Percentiles rank a stretch among this genome's conserved stretches.
Conservation (phyloP, 2,329 filamentous ascomycete species). For the Colletotrichum tropicicola region DNA sequence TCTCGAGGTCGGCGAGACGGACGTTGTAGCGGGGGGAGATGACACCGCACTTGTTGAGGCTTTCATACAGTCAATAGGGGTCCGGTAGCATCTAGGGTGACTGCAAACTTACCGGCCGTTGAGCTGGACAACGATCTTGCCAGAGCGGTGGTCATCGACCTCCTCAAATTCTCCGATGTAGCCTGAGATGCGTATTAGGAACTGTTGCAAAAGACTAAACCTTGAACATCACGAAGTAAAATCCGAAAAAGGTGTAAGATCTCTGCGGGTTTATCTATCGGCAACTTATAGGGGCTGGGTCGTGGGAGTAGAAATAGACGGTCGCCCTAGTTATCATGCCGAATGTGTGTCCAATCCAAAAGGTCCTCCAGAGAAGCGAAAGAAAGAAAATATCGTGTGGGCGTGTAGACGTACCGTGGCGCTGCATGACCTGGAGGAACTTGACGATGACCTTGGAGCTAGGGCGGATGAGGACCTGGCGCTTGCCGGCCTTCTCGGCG, state of each 20-base stretch:
- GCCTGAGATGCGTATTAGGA: slow-evolving; percentile 71
- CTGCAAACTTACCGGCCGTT: slow-evolving; percentile 75
- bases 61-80: slow-evolving; percentile 3
- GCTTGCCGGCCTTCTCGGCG: slow-evolving; percentile 99
- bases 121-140: slow-evolving; percentile 99
- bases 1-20: slow-evolving; percentile 96
- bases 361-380: slow-evolving; percentile 8
- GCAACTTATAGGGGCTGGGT: slow-evolving; percentile 99
- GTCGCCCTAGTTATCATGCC: slow-evolving; percentile 99
- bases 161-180: slow-evolving; percentile 99
- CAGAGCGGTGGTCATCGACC: slow-evolving; percentile 98
- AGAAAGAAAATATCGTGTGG: neutral
- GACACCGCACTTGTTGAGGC: slow-evolving; percentile 98
- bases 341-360: slow-evolving; percentile 58
- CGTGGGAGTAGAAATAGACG: slow-evolving; percentile 81
- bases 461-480: slow-evolving; percentile 97
- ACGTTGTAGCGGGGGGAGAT: slow-evolving; percentile 99
- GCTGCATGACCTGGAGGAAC: slow-evolving; percentile 99
- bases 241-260: slow-evolving; percentile 96
- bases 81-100: slow-evolving; percentile 38
- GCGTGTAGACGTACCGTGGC: slow-evolving; percentile 82
- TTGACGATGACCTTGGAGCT: slow-evolving; percentile 99
- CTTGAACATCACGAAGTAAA: slow-evolving; percentile 78
- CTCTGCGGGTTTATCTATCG: slow-evolving; percentile 94
- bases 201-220: slow-evolving; percentile 96